A percentile compares a stretch with the other conserved stretches of the same genome.
These are phyloP conservation scores for Ottelia alismoides DNA, from an alignment of 106 monocot genomes.

Conservation along the genomic window DNA sequence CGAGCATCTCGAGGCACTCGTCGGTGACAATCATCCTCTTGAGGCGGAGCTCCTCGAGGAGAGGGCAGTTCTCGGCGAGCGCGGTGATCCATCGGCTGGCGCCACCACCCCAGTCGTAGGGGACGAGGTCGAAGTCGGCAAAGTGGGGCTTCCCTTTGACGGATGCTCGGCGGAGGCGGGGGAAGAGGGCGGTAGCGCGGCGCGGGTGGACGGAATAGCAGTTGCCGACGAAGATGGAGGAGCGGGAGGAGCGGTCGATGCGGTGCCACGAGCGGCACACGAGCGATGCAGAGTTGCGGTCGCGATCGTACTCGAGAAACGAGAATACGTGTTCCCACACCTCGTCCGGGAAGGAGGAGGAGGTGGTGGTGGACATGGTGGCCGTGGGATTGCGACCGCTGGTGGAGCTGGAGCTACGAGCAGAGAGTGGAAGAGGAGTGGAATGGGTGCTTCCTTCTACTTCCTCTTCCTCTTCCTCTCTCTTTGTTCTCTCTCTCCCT, in stretches of 20 bases:
- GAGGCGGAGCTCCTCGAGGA: constrained; percentile 62
- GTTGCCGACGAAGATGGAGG: constrained; percentile 68
- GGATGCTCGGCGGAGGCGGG: constrained; percentile 22
- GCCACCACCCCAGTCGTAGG: constrained; percentile 60
- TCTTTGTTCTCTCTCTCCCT: too few relatives aligned
- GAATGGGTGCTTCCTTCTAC: too few relatives aligned
- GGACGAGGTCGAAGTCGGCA: constrained; percentile 84
- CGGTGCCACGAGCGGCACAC: constrained; percentile 43
- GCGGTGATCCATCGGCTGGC: constrained; percentile 60
- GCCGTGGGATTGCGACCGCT: too few relatives aligned
- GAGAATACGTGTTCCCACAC: constrained; percentile 80
- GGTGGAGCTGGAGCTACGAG: too few relatives aligned
- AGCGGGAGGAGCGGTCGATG: constrained; percentile 32
- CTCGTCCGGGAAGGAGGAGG: constrained; percentile 82
- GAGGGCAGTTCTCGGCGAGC: constrained; percentile 55
- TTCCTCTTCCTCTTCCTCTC: too few relatives aligned
- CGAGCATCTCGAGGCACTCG: constrained; percentile 60
- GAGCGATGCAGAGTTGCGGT: constrained; percentile 47
- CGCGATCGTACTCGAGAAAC: constrained; percentile 31
- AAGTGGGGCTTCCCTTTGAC: constrained; percentile 94
- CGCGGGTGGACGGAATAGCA: constrained; percentile 57
- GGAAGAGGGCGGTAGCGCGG: constrained; percentile 32
- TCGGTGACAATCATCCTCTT: constrained; percentile 87
- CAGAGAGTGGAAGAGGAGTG: too few relatives aligned
- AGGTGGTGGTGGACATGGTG: too few relatives aligned